Evolutionary conservation across 441 rosid genomes (phyloP), one percentile per base, ranked within the genome.

Genomic region (Adansonia grandidieri): DNA sequence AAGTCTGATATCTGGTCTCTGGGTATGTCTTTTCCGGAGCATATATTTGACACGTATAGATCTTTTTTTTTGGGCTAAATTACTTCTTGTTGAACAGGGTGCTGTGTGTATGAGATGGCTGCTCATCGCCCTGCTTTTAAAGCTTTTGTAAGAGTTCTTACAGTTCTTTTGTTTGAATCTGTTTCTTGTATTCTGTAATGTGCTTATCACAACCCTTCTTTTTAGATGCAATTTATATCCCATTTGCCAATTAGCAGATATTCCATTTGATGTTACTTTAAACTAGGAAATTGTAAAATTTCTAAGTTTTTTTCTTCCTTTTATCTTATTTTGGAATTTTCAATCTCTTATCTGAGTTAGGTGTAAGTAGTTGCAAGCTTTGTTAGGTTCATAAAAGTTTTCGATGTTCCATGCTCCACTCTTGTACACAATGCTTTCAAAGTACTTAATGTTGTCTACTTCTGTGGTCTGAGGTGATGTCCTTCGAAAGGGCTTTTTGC

Each of bases 71-170:
- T 28, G 32, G 69, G 68, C 84, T 82, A 61, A 88, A 77, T 62
- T 47, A 42, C 82, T 82, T 65, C 5, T 63, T 83, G 75, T 82
- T 85, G 79, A 82, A 76, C 92, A 95, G 98, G 98, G 11, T 95
- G 98, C 87, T 95, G 98, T 66, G 82, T 93, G 86, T 95, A 95
- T 83, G 98, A 95, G 92, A 93, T 95, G 97, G 97, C 98, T 84
- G 98, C 98, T 64, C 87, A 85, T 84, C 97, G 98, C 51, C 97
- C 97, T 72, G 98, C 97, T 78, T 93, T 95, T 81, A 92, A 93
- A 89, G 98, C 98, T 81, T 95, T 95, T 81, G 98, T 95, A 93
- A 90, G 98, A 80, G 57, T 63, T 75, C 74, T 78, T 57, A 37
- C 76, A 9, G 13, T 75, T 42, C 50, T 76, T 74, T 77, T 66